phyloP scores from a whole-genome alignment of 495 filamentous ascomycete species.

The Friedmanniomyces simplex region DNA sequence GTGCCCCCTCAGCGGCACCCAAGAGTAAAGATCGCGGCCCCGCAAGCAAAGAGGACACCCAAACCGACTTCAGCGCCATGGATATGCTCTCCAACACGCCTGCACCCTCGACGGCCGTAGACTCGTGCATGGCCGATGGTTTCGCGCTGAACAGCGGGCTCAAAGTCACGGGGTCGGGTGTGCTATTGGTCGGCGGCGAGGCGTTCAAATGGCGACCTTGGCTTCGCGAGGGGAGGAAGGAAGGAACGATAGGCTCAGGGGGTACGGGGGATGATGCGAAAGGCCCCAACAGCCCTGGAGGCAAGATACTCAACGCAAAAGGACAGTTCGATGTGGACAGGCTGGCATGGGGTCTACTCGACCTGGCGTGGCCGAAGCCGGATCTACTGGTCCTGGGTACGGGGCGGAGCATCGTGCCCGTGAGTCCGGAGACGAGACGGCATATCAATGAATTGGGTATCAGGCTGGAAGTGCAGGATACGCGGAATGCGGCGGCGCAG shows the following conservation, averaged over 20 bases:
- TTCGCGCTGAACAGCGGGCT: constrained; percentile 74
- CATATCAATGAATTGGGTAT: constrained; percentile 70
- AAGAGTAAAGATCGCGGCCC: constrained; percentile 48
- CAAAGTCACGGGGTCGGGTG: constrained; percentile 52
- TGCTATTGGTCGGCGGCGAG: constrained; percentile 73
- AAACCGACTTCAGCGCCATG: constrained; percentile 65
- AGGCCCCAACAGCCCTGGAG: too few species aligned
- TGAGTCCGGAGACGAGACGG: constrained; percentile 63
- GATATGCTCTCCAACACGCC: constrained; percentile 72
- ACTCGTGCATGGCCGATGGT: constrained; percentile 63
- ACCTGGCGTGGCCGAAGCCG: constrained; percentile 79
- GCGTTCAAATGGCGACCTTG: constrained; percentile 83
- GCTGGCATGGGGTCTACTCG: constrained; percentile 67
- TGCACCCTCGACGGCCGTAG: constrained; percentile 68
- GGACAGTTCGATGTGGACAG: constrained; percentile 69
- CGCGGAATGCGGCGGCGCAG: constrained; percentile 83
- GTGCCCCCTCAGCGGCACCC: constrained; percentile 14
- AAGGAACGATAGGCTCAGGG: constrained; percentile 25
- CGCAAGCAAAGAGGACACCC: constrained; percentile 47
- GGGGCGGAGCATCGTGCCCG: constrained; percentile 59
- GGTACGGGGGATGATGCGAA: constrained; percentile 26
- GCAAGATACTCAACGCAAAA: constrained; percentile 53
- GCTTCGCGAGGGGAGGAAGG: constrained; percentile 29
- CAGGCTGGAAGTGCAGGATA: constrained; percentile 81
- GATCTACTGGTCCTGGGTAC: constrained; percentile 84